phyloP scores from a whole-genome alignment of 2,329 filamentous ascomycete genomes.

The Arthrobotrys iridis region DNA sequence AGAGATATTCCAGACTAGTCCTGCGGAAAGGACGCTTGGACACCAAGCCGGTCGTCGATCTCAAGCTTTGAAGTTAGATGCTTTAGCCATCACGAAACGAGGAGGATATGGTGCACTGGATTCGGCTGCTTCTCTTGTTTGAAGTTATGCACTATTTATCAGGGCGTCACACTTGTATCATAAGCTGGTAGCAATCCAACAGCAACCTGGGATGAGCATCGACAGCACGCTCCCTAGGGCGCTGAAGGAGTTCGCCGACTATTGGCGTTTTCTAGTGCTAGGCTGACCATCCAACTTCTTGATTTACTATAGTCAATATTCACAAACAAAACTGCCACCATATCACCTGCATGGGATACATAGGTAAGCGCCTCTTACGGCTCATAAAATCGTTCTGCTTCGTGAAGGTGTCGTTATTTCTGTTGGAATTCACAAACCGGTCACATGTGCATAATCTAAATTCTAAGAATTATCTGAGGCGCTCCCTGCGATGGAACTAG shows the following conservation, averaged over 20 bases:
- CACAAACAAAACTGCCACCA: not conserved
- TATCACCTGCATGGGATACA: not conserved
- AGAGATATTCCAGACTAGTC: constrained; percentile 13
- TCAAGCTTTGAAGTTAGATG: not conserved
- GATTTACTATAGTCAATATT: constrained; percentile 33
- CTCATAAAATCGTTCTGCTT: not conserved
- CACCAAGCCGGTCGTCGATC: constrained; percentile 26
- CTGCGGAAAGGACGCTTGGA: constrained; percentile 30
- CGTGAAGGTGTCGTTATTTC: constrained; percentile 12
- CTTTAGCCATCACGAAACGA: constrained; percentile 25
- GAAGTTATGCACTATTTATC: constrained; percentile 51
- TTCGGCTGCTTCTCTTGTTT: constrained; percentile 50
- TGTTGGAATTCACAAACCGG: not conserved
- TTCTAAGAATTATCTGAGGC: constrained; percentile 1
- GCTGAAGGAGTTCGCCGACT: constrained; percentile 53
- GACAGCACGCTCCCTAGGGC: constrained; percentile 24
- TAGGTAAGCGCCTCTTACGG: not conserved
- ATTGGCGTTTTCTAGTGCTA: constrained; percentile 26
- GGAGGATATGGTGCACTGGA: constrained; percentile 22
- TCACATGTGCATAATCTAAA: constrained; percentile 31
- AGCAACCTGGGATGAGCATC: constrained; percentile 5
- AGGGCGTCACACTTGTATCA: constrained; percentile 54
- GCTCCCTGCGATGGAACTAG: constrained; percentile 25
- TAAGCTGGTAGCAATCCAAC: constrained; percentile 27
- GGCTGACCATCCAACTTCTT: constrained; percentile 43